Conservation (phyloP, 2,329 filamentous ascomycete genomes). For the Diplodia mutila region DNA sequence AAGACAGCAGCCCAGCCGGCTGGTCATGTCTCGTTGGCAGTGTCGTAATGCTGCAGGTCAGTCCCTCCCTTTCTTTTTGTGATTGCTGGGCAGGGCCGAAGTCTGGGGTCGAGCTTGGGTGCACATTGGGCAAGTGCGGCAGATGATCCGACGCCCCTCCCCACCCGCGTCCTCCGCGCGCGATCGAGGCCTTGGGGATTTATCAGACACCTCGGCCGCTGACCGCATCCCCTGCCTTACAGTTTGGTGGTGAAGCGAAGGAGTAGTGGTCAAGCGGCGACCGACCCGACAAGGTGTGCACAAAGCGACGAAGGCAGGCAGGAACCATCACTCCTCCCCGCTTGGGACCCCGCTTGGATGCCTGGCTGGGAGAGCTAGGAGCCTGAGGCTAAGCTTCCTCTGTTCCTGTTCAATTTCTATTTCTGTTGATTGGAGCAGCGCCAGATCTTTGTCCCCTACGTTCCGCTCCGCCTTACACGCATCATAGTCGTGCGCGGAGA, state of each 20-base stretch:
- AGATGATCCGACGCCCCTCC: conserved; percentile 12
- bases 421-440: background rate
- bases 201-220: background rate
- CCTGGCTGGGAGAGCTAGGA: conserved; percentile 1
- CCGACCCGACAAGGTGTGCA: background rate
- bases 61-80: background rate
- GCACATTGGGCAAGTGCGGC: conserved; percentile 10
- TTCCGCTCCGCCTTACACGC: background rate
- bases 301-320: background rate
- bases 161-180: conserved; percentile 3
- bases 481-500: no score
- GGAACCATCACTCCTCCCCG: background rate
- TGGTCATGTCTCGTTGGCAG: background rate
- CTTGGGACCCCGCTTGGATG: background rate
- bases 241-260: background rate
- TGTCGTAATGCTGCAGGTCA: conserved; percentile 11
- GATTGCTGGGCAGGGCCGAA: background rate
- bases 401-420: background rate
- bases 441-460: conserved; percentile 11
- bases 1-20: background rate
- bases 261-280: background rate
- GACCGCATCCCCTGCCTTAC: background rate
- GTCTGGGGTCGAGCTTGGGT: conserved; percentile 15
- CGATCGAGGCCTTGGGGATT: conserved; percentile 9
- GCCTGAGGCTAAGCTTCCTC: conserved; percentile 11